phyloP scores from a whole-genome alignment of 176 grass and related monocot genomes.

The Panicum miliaceum region DNA sequence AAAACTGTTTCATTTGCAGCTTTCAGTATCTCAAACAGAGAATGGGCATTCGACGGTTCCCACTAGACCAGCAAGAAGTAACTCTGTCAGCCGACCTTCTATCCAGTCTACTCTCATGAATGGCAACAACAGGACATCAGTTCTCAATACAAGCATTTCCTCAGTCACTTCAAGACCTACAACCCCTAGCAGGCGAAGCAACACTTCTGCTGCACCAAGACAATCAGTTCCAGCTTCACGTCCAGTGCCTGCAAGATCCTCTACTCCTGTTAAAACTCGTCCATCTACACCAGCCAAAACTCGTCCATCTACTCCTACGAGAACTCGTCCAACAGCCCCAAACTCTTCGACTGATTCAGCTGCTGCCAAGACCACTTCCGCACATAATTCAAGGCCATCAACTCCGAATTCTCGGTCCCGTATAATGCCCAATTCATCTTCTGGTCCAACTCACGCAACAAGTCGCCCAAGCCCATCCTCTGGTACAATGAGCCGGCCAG shows the following conservation, averaged over 20 bases:
- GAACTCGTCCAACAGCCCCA: conserved; percentile 39
- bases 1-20: conserved; percentile 56
- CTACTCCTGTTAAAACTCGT: conserved; percentile 77
- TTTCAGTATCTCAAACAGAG: conserved; percentile 80
- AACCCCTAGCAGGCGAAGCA: conserved; percentile 68
- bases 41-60: conserved; percentile 64
- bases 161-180: conserved; percentile 83
- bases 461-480: conserved; percentile 43
- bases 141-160: conserved; percentile 80
- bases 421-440: conserved; percentile 52
- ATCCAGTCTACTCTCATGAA: conserved; percentile 60
- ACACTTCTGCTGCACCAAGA: conserved; percentile 50
- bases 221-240: conserved; percentile 62
- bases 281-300: conserved; percentile 72
- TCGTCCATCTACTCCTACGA: conserved; percentile 65
- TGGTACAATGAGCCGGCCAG: conserved; percentile 29
- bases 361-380: conserved; percentile 45
- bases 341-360: conserved; percentile 49
- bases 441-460: conserved; percentile 39
- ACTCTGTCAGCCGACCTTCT: conserved; percentile 74
- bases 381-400: conserved; percentile 74
- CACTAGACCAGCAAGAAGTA: conserved; percentile 79
- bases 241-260: conserved; percentile 63
- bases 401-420: conserved; percentile 71
- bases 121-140: conserved; percentile 74